Evolutionary conservation across 1,284 basidiomycete species (phyloP).

Genomic region (Afroboletus lepidellus): DNA sequence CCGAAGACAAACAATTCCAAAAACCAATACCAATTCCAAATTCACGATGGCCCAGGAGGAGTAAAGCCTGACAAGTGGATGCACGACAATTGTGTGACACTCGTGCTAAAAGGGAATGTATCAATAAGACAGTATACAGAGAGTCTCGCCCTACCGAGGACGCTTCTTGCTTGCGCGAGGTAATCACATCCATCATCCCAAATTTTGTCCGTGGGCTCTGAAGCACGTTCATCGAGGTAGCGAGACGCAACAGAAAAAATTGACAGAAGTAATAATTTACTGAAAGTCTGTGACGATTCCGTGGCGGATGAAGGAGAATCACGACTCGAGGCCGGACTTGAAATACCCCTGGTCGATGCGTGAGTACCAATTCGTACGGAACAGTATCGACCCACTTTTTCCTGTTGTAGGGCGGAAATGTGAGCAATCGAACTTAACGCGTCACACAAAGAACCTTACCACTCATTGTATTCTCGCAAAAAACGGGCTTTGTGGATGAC

Average conservation of each 20-base stretch:
- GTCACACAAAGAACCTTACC: constrained; percentile 39
- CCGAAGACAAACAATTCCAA: not conserved
- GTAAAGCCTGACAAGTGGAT: constrained; percentile 72
- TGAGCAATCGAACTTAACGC: not conserved
- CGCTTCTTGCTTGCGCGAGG: constrained; percentile 60
- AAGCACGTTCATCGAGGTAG: constrained; percentile 54
- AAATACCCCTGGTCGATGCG: constrained; percentile 10
- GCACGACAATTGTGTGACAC: constrained; percentile 64
- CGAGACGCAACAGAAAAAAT: constrained; percentile 80
- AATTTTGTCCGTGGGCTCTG: constrained; percentile 52
- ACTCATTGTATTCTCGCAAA: constrained; percentile 57
- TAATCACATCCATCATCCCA: constrained; percentile 75
- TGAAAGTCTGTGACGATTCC: constrained; percentile 60
- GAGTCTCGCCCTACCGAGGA: constrained; percentile 51
- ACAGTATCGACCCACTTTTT: constrained; percentile 31
- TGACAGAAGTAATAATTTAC: constrained; percentile 68
- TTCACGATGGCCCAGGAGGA: constrained; percentile 78
- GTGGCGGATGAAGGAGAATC: constrained; percentile 35
- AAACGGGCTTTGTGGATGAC: constrained; percentile 73
- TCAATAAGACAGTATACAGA: constrained; percentile 17
- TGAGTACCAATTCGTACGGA: constrained; percentile 10
- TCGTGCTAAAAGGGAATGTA: constrained; percentile 44
- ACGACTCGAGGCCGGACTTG: constrained; percentile 9
- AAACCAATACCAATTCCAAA: constrained; percentile 64
- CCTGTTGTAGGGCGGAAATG: constrained; percentile 24